Conservation (phyloP, 345 rosid species). For the Iberis pinnata region DNA sequence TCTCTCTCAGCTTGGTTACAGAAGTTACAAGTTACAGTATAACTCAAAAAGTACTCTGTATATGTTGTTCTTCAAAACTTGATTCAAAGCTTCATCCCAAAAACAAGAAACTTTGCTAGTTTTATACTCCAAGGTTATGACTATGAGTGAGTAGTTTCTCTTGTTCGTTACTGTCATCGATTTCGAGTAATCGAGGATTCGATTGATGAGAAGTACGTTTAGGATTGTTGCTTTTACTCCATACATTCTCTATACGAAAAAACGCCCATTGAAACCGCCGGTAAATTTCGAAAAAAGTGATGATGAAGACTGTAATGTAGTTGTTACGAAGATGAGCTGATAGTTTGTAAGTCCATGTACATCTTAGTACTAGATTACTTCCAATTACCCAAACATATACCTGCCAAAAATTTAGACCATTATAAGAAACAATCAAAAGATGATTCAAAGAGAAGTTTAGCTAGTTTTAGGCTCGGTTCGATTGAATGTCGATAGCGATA, state of each 20-base stretch:
- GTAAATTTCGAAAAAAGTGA: conserved; percentile 72
- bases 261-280: conserved; percentile 92
- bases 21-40: conserved; percentile 13
- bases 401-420: conserved; percentile 33
- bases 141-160: conserved; percentile 49
- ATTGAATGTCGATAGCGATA: too few species aligned
- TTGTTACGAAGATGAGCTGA: conserved; percentile 96
- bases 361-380: conserved; percentile 79
- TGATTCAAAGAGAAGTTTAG: neutral
- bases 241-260: conserved; percentile 88
- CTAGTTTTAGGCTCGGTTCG: neutral
- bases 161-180: conserved; percentile 42
- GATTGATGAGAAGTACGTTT: conserved; percentile 41
- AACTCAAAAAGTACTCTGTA: conserved; percentile 5
- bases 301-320: conserved; percentile 69
- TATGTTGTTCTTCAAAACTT: conserved; percentile 16
- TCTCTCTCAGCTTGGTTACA: too few species aligned
- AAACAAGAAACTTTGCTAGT: neutral
- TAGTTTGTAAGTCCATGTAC: conserved; percentile 95
- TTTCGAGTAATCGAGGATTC: conserved; percentile 9
- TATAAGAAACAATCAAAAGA: neutral
- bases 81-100: too few species aligned
- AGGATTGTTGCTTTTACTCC: conserved; percentile 64
- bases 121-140: conserved; percentile 46
- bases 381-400: conserved; percentile 85